A percentile compares a stretch with the other conserved stretches of the same genome.
phyloP scores from a whole-genome alignment of 306 rosid species.

The Rosa chinensis region DNA sequence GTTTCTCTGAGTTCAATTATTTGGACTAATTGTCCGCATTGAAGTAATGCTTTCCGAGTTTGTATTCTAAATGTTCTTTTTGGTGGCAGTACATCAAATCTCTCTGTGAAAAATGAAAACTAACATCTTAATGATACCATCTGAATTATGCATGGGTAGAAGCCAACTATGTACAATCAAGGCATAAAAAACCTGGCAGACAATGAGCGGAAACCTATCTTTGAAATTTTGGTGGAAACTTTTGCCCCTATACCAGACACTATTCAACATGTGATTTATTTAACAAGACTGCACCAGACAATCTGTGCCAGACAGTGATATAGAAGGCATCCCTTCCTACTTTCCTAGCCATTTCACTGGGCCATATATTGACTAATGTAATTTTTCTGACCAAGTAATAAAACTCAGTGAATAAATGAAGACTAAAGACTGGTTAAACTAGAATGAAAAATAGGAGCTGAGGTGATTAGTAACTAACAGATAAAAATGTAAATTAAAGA shows the following conservation, averaged over 20 bases:
- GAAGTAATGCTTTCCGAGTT: background rate
- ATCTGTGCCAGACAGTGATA: background rate
- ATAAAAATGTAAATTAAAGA: too few species aligned
- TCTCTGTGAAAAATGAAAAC: background rate
- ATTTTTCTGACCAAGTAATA: too few species aligned
- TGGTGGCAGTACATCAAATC: background rate
- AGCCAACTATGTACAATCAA: too few species aligned
- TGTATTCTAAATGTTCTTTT: background rate
- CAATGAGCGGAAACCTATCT: background rate
- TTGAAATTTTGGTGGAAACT: background rate
- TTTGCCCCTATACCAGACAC: background rate
- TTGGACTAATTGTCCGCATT: background rate
- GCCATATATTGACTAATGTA: background rate
- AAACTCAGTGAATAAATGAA: too few species aligned
- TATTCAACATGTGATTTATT: background rate
- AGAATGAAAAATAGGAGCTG: too few species aligned
- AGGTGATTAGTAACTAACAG: too few species aligned
- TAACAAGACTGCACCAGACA: background rate
- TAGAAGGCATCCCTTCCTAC: background rate
- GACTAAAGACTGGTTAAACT: too few species aligned
- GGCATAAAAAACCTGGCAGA: background rate
- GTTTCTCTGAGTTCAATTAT: background rate
- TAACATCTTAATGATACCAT: too few species aligned
- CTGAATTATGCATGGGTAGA: too few species aligned
- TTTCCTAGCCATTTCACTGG: background rate